A percentile compares a stretch with the other conserved stretches of the same genome.
Conservation (phyloP, 2,329 filamentous ascomycete genomes). For the Zymoseptoria brevis region DNA sequence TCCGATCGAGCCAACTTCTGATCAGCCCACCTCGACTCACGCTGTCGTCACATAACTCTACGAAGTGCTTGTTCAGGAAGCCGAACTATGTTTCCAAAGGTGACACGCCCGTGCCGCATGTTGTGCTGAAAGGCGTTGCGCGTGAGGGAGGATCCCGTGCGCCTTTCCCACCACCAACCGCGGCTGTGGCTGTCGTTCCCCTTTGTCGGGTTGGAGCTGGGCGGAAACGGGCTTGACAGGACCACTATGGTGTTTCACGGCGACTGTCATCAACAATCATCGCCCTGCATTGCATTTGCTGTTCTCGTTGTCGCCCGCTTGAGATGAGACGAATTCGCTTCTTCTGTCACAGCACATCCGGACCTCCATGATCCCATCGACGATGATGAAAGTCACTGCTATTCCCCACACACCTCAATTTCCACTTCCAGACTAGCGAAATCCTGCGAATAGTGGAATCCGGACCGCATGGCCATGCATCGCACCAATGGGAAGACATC, state of each 20-base stretch:
- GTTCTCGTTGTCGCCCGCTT: neutral
- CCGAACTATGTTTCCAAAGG: neutral
- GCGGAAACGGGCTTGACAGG: neutral
- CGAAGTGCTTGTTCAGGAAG: neutral
- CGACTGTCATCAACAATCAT: neutral
- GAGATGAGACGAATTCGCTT: neutral
- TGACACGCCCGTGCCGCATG: neutral
- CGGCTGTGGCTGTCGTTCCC: neutral
- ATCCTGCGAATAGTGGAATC: neutral
- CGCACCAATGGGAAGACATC: neutral
- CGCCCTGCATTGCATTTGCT: neutral
- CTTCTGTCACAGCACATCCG: neutral
- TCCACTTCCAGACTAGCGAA: neutral
- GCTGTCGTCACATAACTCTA: neutral
- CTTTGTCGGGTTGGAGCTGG: neutral
- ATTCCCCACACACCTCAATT: neutral
- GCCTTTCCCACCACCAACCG: neutral
- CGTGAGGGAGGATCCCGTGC: neutral
- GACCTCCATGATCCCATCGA: neutral
- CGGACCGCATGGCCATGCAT: neutral
- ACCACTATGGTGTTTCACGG: neutral
- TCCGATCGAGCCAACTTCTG: neutral
- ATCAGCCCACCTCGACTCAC: neutral
- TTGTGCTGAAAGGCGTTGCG: neutral
- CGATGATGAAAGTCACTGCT: neutral